Evolutionary conservation across 1,284 basidiomycete species (phyloP), one percentile per base, ranked within the genome.

Genomic region (Fistulina hepatica): DNA sequence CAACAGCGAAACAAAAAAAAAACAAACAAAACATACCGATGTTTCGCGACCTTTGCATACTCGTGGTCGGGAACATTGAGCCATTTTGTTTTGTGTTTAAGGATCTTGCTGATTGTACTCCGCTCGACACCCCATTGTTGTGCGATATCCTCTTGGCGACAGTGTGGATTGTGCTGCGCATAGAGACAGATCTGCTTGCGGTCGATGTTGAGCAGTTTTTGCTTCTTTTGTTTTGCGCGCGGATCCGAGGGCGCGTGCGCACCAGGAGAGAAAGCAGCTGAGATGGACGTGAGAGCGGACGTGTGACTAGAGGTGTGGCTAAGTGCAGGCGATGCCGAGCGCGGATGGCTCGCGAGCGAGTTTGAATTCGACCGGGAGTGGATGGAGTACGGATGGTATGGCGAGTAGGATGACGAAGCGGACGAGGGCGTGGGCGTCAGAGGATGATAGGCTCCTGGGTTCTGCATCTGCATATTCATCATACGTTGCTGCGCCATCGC

Each of bases 41-140:
- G 69, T 50, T 80, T 81, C 11, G 75, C 69, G 32, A 76, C 65
- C 32, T 68, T 64, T 41, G 71, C 58, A 39, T 65, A 66, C 42
- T 73, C 71, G 45, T 73, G 69, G 37, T 71, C 68, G 11, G 67
- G 61, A 34, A 85, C 69, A 42, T 71, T 73, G 50, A 91, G 60
- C 89, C 89, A 93, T 49, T 77, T 77, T 12, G 71, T 67, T 58
- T 84, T 85, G 51, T 84, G 63, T 54, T 91, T 92, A 44, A 93
- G 67, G 46, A 91, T 92, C 63, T 93, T 92, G 60, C 81, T 86
- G 53, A 93, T 83, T n/a, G 89, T 93, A 58, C 84, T 90, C 35
- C 90, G 77, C 55, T 93, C 90, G 39, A 92, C 81, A 37, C 74
- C 73, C 54, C 81, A 93, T 26, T 63, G 59, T 9, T 60, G 58